phyloP scores from a whole-genome alignment of 805 yeast genomes.

The Sungouiozyma ichnusensis region DNA sequence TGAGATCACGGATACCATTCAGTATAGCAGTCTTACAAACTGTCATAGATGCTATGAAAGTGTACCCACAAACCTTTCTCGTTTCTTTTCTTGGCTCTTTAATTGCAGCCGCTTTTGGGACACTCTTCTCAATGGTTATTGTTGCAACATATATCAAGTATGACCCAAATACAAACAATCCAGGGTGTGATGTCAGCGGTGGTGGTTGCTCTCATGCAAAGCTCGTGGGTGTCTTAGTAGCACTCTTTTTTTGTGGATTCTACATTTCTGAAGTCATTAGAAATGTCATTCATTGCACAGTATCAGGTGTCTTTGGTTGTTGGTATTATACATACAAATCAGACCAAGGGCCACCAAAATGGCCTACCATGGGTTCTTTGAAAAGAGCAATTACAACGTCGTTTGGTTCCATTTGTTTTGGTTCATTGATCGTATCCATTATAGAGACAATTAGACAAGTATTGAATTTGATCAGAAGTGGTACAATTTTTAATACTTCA shows the following conservation, averaged over 20 bases:
- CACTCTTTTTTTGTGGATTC: slow-evolving; percentile 73
- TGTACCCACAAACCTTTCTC: slow-evolving; percentile 57
- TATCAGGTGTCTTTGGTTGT: slow-evolving; percentile 77
- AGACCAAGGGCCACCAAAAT: slow-evolving; percentile 67
- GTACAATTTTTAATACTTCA: slow-evolving; percentile 29
- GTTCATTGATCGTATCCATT: slow-evolving; percentile 61
- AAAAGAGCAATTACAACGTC: slow-evolving; percentile 74
- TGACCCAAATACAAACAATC: slow-evolving; percentile 43
- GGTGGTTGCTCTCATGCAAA: slow-evolving; percentile 50
- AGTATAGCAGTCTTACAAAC: slow-evolving; percentile 59
- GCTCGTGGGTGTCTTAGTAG: slow-evolving; percentile 60
- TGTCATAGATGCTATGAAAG: slow-evolving; percentile 67
- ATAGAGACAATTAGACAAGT: slow-evolving; percentile 56
- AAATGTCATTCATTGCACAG: slow-evolving; percentile 69
- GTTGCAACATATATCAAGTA: slow-evolving; percentile 72
- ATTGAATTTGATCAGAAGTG: slow-evolving; percentile 40
- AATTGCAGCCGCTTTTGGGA: slow-evolving; percentile 51
- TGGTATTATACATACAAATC: slow-evolving; percentile 79
- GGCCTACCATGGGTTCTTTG: slow-evolving; percentile 75
- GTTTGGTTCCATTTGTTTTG: slow-evolving; percentile 84
- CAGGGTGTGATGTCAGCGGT: slow-evolving; percentile 41
- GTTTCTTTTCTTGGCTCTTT: slow-evolving; percentile 52
- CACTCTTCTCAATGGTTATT: slow-evolving; percentile 55
- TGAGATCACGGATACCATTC: slow-evolving; percentile 62
- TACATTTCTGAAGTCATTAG: slow-evolving; percentile 73